Percentiles rank a stretch among this genome's conserved stretches.
Evolutionary conservation across 2,329 filamentous ascomycete species (phyloP).

Genomic region (Arthroderma uncinatum): DNA sequence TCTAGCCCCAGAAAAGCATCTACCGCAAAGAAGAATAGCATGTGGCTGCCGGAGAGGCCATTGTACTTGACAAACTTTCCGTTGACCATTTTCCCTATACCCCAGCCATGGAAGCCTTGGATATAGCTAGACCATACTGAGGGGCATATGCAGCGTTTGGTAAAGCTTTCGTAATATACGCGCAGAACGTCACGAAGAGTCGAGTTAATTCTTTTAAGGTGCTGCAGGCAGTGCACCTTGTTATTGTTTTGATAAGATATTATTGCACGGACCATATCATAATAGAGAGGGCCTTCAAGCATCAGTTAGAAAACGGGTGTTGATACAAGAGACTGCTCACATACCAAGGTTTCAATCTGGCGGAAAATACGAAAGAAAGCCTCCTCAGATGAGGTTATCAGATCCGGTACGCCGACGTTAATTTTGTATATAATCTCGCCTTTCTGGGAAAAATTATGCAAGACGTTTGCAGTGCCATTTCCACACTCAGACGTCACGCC

Average conservation of each 20-base stretch:
- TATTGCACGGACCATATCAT: slow-evolving; percentile 21
- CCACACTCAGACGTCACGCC: slow-evolving; percentile 24
- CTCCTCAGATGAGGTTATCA: slow-evolving; percentile 23
- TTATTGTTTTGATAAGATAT: slow-evolving; percentile 18
- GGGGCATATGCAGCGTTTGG: slow-evolving; percentile 20
- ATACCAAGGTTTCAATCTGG: slow-evolving; percentile 21
- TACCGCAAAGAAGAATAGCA: too few relatives aligned
- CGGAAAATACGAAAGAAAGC: slow-evolving; percentile 24
- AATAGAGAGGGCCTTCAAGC: slow-evolving; percentile 20
- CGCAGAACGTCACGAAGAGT: slow-evolving; percentile 17
- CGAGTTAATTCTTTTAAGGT: slow-evolving; percentile 15
- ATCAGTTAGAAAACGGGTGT: not conserved
- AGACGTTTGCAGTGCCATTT: slow-evolving; percentile 25
- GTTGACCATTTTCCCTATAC: slow-evolving; percentile 20
- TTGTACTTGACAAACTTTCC: slow-evolving; percentile 21
- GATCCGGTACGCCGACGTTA: slow-evolving; percentile 23
- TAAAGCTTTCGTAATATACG: not conserved
- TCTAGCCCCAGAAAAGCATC: too few relatives aligned
- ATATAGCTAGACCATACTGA: slow-evolving; percentile 25
- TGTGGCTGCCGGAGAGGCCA: too few relatives aligned
- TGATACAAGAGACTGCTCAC: not conserved
- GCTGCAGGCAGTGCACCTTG: slow-evolving; percentile 13
- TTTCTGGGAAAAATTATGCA: slow-evolving; percentile 24
- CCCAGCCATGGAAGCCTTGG: slow-evolving; percentile 32
- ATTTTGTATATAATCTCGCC: slow-evolving; percentile 22